Conservation (phyloP, 805 yeast species). For the Suhomyces vadensis region DNA sequence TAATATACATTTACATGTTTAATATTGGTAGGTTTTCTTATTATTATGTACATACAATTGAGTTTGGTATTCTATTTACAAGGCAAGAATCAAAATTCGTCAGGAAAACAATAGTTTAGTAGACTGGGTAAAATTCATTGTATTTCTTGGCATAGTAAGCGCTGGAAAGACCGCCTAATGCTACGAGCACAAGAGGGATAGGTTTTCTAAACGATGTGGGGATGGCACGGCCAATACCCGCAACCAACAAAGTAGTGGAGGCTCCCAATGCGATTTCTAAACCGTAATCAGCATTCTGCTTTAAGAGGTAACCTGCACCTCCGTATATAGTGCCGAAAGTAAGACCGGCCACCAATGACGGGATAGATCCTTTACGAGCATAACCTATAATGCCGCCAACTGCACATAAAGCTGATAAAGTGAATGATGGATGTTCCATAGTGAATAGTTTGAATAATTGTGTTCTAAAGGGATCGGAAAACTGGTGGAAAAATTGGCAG, state of each 20-base stretch:
- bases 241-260: constrained; percentile 62
- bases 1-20: background rate
- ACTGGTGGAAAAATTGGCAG: too few species aligned
- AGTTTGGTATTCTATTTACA: background rate
- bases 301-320: constrained; percentile 72
- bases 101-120: too few species aligned
- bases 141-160: constrained; percentile 75
- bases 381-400: constrained; percentile 74
- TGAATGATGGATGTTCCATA: constrained; percentile 77
- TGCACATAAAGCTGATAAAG: constrained; percentile 67
- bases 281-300: constrained; percentile 75
- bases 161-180: constrained; percentile 63
- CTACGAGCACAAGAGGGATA: constrained; percentile 65
- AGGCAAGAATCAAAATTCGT: background rate
- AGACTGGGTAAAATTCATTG: constrained; percentile 60
- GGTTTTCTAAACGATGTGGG: constrained; percentile 66
- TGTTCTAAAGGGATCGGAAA: too few species aligned
- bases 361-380: constrained; percentile 66
- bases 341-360: constrained; percentile 78
- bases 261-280: constrained; percentile 77
- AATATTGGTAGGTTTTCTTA: background rate
- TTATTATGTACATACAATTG: constrained; percentile 1
- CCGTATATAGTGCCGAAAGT: constrained; percentile 61
- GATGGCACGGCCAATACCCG: constrained; percentile 71
- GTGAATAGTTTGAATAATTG: too few species aligned